Conservation (phyloP, 441 rosid genomes). For the Theobroma grandiflorum region DNA sequence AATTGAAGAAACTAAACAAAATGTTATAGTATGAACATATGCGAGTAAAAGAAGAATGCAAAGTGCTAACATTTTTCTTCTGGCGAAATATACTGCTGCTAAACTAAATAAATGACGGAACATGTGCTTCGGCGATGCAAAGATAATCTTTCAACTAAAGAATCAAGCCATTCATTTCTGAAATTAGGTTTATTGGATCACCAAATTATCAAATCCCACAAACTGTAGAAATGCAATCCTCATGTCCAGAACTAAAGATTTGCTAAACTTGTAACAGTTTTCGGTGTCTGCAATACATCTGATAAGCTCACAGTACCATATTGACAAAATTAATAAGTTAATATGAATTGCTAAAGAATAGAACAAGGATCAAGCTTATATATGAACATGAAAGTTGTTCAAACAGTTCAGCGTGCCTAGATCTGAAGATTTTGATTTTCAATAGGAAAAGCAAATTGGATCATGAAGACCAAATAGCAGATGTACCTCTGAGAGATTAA, state of each 20-base stretch:
- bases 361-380: background rate
- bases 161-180: background rate
- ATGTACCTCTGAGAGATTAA: conserved; percentile 64
- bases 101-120: background rate
- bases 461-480: background rate
- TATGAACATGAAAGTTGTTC: background rate
- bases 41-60: background rate
- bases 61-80: background rate
- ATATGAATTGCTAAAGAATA: background rate
- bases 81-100: background rate
- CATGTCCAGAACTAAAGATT: background rate
- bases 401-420: background rate
- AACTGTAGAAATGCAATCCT: conserved; percentile 4
- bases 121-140: background rate
- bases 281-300: background rate
- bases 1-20: background rate
- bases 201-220: conserved; percentile 8
- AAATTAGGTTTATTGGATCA: background rate
- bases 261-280: background rate
- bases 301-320: background rate
- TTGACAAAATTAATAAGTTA: background rate
- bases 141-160: background rate
- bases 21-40: background rate
- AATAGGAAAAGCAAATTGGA: background rate
- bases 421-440: background rate